Conservation (phyloP, 805 yeast species). For the Metschnikowia matae region DNA sequence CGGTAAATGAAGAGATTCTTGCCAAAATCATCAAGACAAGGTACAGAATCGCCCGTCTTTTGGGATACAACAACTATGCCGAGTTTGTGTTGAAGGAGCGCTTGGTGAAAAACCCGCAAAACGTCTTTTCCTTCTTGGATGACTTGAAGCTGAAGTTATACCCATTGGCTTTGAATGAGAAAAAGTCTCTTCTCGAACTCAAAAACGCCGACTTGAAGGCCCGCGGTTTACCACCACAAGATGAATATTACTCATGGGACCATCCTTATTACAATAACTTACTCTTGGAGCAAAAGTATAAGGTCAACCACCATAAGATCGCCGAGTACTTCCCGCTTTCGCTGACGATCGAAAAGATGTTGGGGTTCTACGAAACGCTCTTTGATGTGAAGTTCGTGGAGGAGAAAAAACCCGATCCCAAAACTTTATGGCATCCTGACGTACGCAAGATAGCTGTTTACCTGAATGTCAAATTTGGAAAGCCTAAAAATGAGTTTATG, state of each 20-base stretch:
- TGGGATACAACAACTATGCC: constrained; percentile 69
- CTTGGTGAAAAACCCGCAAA: constrained; percentile 69
- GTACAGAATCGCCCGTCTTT: constrained; percentile 52
- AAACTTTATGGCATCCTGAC: constrained; percentile 71
- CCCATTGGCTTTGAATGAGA: constrained; percentile 58
- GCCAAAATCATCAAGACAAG: constrained; percentile 59
- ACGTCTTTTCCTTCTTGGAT: constrained; percentile 56
- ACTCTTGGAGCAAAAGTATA: constrained; percentile 61
- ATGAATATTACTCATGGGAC: constrained; percentile 63
- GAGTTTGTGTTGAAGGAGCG: constrained; percentile 70
- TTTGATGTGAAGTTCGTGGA: constrained; percentile 66
- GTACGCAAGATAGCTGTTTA: constrained; percentile 72
- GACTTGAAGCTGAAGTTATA: constrained; percentile 58
- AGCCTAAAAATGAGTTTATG: constrained; percentile 46
- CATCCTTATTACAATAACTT: constrained; percentile 60
- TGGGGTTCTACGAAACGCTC: constrained; percentile 63
- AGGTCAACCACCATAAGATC: constrained; percentile 68
- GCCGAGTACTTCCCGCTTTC: constrained; percentile 77
- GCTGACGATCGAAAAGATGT: constrained; percentile 63
- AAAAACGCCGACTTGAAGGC: constrained; percentile 50
- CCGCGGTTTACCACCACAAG: constrained; percentile 41
- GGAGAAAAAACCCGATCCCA: constrained; percentile 35
- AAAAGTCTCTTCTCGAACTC: constrained; percentile 43
- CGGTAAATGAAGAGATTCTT: constrained; percentile 60
- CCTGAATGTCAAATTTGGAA: constrained; percentile 46